phyloP scores from a whole-genome alignment of 345 rosid species.

The Brassica incana region DNA sequence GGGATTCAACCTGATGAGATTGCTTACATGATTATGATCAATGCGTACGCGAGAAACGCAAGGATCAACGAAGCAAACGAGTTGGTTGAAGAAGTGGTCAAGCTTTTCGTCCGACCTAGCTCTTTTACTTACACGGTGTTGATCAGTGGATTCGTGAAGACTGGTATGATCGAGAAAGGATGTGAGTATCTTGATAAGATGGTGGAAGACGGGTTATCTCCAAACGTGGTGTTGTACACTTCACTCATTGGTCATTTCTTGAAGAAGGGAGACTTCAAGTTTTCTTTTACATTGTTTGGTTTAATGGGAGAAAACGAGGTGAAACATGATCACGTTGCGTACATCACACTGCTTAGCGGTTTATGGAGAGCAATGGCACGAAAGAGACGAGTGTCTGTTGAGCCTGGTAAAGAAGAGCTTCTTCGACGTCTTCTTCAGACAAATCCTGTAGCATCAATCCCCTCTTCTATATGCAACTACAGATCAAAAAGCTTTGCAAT shows the following conservation, averaged over 20 bases:
- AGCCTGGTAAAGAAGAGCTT: constrained; percentile 43
- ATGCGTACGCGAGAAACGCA: constrained; percentile 53
- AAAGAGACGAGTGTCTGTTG: constrained; percentile 22
- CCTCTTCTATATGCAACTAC: constrained; percentile 35
- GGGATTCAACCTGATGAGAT: constrained; percentile 71
- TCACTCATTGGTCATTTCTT: constrained; percentile 54
- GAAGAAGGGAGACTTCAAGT: constrained; percentile 53
- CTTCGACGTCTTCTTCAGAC: constrained; percentile 48
- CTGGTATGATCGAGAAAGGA: constrained; percentile 56
- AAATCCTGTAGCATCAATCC: constrained; percentile 26
- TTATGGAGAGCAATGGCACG: constrained; percentile 44
- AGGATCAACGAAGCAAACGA: constrained; percentile 50
- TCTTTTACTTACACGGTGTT: constrained; percentile 58
- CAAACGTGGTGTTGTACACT: constrained; percentile 56
- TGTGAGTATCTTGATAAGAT: constrained; percentile 62
- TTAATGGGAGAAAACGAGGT: constrained; percentile 48
- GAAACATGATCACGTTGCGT: constrained; percentile 43
- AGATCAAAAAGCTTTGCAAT: constrained; percentile 47
- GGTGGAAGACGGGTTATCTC: constrained; percentile 60
- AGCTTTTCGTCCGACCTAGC: constrained; percentile 49
- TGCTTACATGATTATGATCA: constrained; percentile 69
- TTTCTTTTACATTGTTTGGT: constrained; percentile 54
- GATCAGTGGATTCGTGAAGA: constrained; percentile 61
- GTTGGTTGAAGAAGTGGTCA: constrained; percentile 59
- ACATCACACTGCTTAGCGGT: constrained; percentile 53